Conservation (phyloP, 1,284 basidiomycete genomes). For the Ceratobasidium papillatum region DNA sequence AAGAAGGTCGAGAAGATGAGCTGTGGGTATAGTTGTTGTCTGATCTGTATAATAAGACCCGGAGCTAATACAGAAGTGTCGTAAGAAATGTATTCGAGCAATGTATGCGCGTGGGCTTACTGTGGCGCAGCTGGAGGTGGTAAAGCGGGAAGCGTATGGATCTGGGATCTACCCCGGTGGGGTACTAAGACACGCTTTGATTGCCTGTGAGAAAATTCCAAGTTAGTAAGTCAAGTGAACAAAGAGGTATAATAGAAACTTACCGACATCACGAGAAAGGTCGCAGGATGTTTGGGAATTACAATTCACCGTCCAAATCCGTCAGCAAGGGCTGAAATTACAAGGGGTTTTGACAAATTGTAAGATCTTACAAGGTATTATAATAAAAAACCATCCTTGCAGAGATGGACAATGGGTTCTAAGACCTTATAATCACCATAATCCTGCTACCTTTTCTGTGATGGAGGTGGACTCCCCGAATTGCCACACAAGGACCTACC, state of each 20-base stretch:
- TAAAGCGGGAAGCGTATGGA: background rate
- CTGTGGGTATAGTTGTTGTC: background rate
- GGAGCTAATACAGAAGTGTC: background rate
- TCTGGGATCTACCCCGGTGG: background rate
- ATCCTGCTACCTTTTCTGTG: no score
- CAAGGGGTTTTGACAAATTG: no score
- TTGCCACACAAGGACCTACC: no score
- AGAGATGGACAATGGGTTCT: no score
- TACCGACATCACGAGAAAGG: no score
- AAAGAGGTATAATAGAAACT: no score
- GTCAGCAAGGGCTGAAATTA: no score
- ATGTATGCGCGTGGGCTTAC: conserved; percentile 1
- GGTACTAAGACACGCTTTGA: background rate
- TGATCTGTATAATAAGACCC: background rate
- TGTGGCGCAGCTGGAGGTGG: background rate
- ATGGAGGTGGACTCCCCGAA: no score
- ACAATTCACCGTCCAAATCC: no score
- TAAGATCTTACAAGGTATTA: no score
- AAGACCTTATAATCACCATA: background rate
- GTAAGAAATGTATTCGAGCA: background rate
- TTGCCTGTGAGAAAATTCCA: background rate
- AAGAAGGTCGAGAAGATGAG: background rate
- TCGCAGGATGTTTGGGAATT: no score
- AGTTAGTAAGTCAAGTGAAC: background rate
- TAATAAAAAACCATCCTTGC: no score